Evolutionary conservation across 164 flowering plant species (phyloP).

Genomic region (Paratinospora sagittata): DNA sequence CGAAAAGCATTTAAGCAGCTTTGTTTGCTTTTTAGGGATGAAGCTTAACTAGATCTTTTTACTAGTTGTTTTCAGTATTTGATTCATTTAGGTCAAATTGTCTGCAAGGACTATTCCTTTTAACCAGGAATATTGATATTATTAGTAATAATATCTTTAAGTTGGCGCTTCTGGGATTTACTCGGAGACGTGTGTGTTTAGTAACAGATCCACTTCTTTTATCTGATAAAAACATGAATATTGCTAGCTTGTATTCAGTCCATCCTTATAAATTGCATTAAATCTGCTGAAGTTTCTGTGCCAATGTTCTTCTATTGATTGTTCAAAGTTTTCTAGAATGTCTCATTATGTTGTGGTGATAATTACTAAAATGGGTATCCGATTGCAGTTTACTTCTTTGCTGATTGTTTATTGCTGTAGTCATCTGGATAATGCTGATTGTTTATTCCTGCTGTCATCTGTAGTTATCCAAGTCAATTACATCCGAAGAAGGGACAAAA

Average conservation of each 20-base stretch:
- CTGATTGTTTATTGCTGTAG: conserved; percentile 2
- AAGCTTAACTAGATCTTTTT: background rate
- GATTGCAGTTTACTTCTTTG: background rate
- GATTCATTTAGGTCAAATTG: background rate
- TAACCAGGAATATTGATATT: background rate
- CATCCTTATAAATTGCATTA: background rate
- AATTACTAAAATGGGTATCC: background rate
- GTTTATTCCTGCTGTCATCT: conserved; percentile 4
- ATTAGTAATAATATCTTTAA: background rate
- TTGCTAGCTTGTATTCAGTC: background rate
- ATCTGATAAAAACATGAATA: background rate
- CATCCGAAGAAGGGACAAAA: conserved; percentile 80
- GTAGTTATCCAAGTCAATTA: conserved; percentile 73
- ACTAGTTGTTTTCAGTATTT: background rate
- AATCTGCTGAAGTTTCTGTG: background rate
- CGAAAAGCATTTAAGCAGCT: background rate
- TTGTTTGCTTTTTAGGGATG: background rate
- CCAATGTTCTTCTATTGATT: background rate
- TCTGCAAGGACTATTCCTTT: background rate
- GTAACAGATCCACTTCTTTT: background rate
- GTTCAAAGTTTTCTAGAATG: background rate
- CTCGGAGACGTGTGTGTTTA: background rate
- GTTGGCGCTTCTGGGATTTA: background rate
- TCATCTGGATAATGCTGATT: conserved; percentile 14
- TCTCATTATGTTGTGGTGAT: background rate